These are phyloP conservation scores for Cutaneotrichosporon sp. DNA, from an alignment of 1,284 basidiomycete genomes.

Conservation along the genomic window DNA sequence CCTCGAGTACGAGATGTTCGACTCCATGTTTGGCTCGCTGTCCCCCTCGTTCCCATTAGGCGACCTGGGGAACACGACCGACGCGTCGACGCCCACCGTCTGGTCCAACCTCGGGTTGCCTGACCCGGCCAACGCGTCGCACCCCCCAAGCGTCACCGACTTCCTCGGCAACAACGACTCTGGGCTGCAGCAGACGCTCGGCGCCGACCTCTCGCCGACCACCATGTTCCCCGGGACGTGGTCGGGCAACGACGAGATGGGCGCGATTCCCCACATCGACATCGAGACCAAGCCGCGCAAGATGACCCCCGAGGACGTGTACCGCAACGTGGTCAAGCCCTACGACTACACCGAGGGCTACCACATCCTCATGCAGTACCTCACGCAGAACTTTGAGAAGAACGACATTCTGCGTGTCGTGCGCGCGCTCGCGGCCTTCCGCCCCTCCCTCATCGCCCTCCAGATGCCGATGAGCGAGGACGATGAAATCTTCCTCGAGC, in stretches of 20 bases:
- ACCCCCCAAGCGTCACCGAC: constrained; percentile 6
- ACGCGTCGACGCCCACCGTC: constrained; percentile 21
- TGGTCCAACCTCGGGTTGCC: constrained; percentile 24
- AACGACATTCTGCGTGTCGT: constrained; percentile 93
- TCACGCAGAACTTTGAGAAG: constrained; percentile 90
- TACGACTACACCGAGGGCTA: constrained; percentile 88
- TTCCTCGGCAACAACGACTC: constrained; percentile 3
- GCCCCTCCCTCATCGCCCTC: constrained; percentile 91
- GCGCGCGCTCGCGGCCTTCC: constrained; percentile 87
- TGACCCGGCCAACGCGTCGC: constrained; percentile 12
- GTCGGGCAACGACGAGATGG: not conserved
- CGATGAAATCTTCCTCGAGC: constrained; percentile 93
- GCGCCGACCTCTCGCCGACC: constrained; percentile 11
- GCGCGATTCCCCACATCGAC: not conserved
- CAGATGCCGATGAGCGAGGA: constrained; percentile 92
- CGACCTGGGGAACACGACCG: constrained; percentile 24
- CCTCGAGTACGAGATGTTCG: constrained; percentile 47
- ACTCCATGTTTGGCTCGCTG: constrained; percentile 45
- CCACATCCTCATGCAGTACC: constrained; percentile 89
- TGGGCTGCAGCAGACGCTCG: constrained; percentile 13
- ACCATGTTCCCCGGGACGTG: constrained; percentile 11
- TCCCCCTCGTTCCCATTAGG: constrained; percentile 40
- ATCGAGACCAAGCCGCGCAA: constrained; percentile 17
- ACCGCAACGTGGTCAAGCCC: constrained; percentile 24
- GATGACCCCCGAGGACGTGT: constrained; percentile 26